Base-by-base conservation (phyloP, 768 basidiomycete species). In the Mycena vitilis region DNA sequence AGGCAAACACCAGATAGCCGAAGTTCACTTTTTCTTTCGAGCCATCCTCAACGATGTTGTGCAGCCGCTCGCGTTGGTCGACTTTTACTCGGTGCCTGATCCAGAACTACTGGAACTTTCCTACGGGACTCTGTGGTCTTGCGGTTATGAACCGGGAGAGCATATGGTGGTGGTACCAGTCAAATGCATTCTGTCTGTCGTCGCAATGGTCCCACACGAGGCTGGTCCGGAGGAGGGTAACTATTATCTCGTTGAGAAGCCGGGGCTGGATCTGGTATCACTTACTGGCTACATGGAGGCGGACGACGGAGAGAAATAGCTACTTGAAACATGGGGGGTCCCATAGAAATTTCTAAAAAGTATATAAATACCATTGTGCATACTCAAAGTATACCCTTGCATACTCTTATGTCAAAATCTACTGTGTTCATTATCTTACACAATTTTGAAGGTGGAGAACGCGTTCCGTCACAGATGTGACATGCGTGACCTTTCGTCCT, bases 191-290 rank as follows among this genome's bases (percentile, higher is more conserved):
- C 12, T 56, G 2, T 47, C 63, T 25, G 54, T 64, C 11, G 63
- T 56, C 11, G 42, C 53, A 0, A 64, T 64, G 63, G 20, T 64
- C 15, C 63, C 63, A 18, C 63, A 51, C 45, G 18, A 23, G 5
- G 5, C 48, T 1, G 34, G 2, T 13, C 38, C 52, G 0, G 30
- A 25, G 2, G 52, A 49, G 8, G 51, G 6, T 4, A 20, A 56
- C 9, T 63, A 36, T 37, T 63, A 54, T 16, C 30, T 63, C 8
- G 62, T 63, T 47, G 62, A 63, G 23, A 63, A 63, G n/a, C 62
- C 62, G 2, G 62, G 62, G 10, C 20, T 63, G 10, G 62, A 63
- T 40, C n/a, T 55, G 11, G 30, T 55, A 4, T 13, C n/a, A 1
- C 23, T 54, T 5, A 0, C 42, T 1, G 62, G 62, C 2, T 63